Evolutionary conservation across 495 filamentous ascomycete genomes (phyloP).

Genomic region (Daldinia caldariorum): DNA sequence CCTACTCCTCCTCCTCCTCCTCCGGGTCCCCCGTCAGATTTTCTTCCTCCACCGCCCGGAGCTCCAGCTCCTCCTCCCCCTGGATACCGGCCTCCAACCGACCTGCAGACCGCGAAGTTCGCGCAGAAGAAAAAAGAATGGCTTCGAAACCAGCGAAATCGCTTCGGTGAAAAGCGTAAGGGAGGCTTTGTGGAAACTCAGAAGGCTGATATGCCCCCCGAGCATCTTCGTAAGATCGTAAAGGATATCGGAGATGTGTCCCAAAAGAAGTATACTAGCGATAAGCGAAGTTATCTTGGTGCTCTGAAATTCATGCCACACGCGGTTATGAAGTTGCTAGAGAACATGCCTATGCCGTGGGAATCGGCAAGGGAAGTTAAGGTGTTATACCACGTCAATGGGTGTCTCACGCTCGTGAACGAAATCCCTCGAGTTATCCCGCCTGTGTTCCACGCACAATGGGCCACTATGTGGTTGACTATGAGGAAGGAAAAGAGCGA

Average conservation of each 20-base stretch:
- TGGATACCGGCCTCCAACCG: constrained; percentile 83
- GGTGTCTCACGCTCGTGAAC: constrained; percentile 96
- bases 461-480: constrained; percentile 99
- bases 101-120: constrained; percentile 92
- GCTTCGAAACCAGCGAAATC: constrained; percentile 89
- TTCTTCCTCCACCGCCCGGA: constrained; percentile 70
- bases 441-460: constrained; percentile 98
- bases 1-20: constrained; percentile 85
- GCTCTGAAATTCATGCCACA: constrained; percentile 99
- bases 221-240: constrained; percentile 98
- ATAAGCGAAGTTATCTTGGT: constrained; percentile 97
- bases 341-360: constrained; percentile 99
- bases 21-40: constrained; percentile 76
- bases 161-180: constrained; percentile 97
- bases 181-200: constrained; percentile 96
- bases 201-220: constrained; percentile 98
- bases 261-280: constrained; percentile 98
- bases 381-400: constrained; percentile 98
- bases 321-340: constrained; percentile 96
- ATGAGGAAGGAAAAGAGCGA: constrained; percentile 99
- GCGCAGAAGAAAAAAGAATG: constrained; percentile 99
- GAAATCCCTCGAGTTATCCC: constrained; percentile 97
- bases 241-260: constrained; percentile 99
- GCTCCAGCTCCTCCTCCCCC: constrained; percentile 86
- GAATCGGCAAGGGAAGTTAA: constrained; percentile 95